Evolutionary conservation across 2,329 filamentous ascomycete species (phyloP), one percentile per base, ranked within the genome.

Genomic region (Seiridium unicorne): DNA sequence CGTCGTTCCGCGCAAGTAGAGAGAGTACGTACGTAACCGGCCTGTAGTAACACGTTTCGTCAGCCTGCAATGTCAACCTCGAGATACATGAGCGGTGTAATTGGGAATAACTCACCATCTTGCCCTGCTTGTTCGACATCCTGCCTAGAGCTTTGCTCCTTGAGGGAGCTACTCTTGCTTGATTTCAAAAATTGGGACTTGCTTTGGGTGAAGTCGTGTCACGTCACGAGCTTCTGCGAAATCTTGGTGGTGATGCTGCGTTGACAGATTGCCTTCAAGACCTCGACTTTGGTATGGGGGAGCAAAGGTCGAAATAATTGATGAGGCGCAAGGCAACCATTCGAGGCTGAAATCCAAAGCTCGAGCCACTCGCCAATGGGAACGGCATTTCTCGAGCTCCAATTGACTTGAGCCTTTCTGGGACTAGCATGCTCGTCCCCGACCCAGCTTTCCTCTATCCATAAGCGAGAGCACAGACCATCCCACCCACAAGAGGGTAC

Each of bases 91-190:
- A 70, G 74, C 69, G 74, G 70, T 68, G 69, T 70, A 68, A 70
- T 65, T 65, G 68, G 63, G 64, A 66, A 65, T 61, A 62, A 88
- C 92, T 85, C 83, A 98, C 95, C 95, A 99, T 98, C 86, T 99
- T 98, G 80, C 95, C 95, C 80, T 97, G 93, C 80, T 97, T 96
- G 86, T 97, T 94, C 75, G 89, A 86, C 88, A 89, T 89, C 68
- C 77, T 88, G 74, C 26, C 71, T 70, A 69, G 65, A 69, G 73
- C 18, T 67, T 72, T 75, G 78, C 76, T 75, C 75, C 73, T 62
- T 67, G 73, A 74, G 78, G 75, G 79, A 73, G 46, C 46, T 49
- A 51, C 55, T 58, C 55, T 49, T 55, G 72, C 69, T 65, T 46
- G 60, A 69, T 62, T 69, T 74, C 69, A 73, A 79, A 83, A 78